Conservation (phyloP, 164 flowering plant species). For the Chimonanthus praecox region DNA sequence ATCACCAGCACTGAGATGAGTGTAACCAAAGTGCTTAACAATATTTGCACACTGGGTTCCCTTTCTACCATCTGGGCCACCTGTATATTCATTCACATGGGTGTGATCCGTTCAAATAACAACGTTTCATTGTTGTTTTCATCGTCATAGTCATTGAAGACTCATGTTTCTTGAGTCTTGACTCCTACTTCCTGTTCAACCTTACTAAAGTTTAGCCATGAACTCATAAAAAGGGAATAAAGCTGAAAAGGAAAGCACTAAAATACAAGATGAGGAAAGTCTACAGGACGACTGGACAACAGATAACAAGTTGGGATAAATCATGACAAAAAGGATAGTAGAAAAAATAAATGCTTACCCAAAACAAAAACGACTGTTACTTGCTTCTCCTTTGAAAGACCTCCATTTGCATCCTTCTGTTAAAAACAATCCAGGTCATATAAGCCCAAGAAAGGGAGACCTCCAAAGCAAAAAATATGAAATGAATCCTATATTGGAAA, state of each 20-base stretch:
- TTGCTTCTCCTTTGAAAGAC: conserved; percentile 38
- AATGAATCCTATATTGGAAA: too few species aligned
- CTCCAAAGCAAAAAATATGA: background rate
- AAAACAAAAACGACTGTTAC: conserved; percentile 69
- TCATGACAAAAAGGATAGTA: background rate
- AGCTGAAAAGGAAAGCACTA: too few species aligned
- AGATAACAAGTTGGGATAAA: background rate
- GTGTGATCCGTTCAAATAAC: too few species aligned
- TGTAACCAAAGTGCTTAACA: conserved; percentile 79
- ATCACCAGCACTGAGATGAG: conserved; percentile 98
- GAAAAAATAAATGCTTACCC: conserved; percentile 33
- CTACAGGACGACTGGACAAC: too few species aligned
- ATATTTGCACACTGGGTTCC: conserved; percentile 90
- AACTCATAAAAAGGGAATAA: too few species aligned
- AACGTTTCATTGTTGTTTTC: background rate
- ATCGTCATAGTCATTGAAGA: background rate
- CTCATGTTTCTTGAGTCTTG: too few species aligned
- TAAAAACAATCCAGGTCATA: background rate
- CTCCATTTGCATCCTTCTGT: conserved; percentile 42
- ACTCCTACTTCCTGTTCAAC: too few species aligned
- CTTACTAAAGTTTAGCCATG: too few species aligned
- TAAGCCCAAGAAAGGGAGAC: background rate
- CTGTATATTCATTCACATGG: conserved; percentile 28
- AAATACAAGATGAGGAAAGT: background rate
- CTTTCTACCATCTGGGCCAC: conserved; percentile 98